Conservation (phyloP, 1,284 basidiomycete species). For the Wolfiporia cocos region DNA sequence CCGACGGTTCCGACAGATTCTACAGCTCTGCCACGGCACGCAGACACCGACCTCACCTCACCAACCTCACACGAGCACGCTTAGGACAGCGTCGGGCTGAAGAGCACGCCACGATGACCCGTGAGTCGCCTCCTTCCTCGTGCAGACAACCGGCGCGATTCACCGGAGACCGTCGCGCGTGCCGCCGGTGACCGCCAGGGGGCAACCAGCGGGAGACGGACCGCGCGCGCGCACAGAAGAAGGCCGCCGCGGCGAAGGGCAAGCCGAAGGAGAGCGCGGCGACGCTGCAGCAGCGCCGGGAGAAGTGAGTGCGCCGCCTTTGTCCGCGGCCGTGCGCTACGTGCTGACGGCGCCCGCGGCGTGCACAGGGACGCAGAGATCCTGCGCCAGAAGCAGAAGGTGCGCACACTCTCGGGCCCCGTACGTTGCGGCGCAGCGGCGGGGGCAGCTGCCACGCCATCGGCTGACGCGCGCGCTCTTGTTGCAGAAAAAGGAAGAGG, state of each 20-base stretch:
- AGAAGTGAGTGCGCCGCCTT: slow-evolving; percentile 63
- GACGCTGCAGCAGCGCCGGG: slow-evolving; percentile 61
- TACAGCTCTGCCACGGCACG: neutral
- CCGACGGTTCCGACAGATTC: neutral
- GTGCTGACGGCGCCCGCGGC: too few species aligned
- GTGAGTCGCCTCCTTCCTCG: slow-evolving; percentile 11
- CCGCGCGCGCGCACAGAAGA: slow-evolving; percentile 70
- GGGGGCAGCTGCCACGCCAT: neutral
- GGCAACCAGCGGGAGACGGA: slow-evolving; percentile 78
- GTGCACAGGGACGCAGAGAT: slow-evolving; percentile 60
- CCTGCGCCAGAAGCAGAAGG: slow-evolving; percentile 71
- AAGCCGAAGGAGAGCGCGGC: slow-evolving; percentile 66
- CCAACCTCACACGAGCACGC: too few species aligned
- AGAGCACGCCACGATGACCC: slow-evolving; percentile 21
- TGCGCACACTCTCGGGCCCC: slow-evolving; percentile 22
- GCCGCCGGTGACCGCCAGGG: slow-evolving; percentile 34
- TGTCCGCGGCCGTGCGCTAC: too few species aligned
- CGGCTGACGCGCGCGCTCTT: neutral
- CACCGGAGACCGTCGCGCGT: slow-evolving; percentile 11
- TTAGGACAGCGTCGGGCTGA: too few species aligned
- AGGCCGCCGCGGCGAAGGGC: slow-evolving; percentile 42
- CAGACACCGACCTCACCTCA: neutral
- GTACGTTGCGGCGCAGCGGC: too few species aligned
- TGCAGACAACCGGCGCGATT: slow-evolving; percentile 12
- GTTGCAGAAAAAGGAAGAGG: slow-evolving; percentile 57